A percentile compares a stretch with the other conserved stretches of the same genome.
These are phyloP conservation scores for Penicillium sclerotigenum DNA, from an alignment of 2,329 filamentous ascomycete genomes.

Conservation along the genomic window DNA sequence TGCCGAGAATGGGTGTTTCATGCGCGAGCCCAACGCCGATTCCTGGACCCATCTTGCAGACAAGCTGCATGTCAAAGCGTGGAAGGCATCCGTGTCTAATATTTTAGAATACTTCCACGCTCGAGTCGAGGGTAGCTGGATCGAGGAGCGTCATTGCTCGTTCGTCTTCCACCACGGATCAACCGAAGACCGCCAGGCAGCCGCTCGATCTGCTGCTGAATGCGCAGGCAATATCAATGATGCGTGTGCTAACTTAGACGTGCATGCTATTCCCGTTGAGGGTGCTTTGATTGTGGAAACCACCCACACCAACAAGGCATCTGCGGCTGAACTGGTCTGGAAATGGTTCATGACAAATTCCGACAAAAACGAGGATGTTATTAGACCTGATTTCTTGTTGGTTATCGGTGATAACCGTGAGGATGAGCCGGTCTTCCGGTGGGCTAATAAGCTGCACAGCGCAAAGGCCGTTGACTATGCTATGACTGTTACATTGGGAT, in stretches of 20 bases:
- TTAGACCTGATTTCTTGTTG: constrained; percentile 75
- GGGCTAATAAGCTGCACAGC: constrained; percentile 75
- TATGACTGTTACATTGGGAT: constrained; percentile 81
- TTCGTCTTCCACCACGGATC: constrained; percentile 87
- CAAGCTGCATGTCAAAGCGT: constrained; percentile 63
- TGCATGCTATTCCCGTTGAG: constrained; percentile 79
- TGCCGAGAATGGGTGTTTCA: constrained; percentile 90
- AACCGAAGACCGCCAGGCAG: constrained; percentile 71
- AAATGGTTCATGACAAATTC: constrained; percentile 59
- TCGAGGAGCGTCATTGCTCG: constrained; percentile 89
- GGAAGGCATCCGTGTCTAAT: constrained; percentile 78
- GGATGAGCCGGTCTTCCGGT: constrained; percentile 89
- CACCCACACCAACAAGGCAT: constrained; percentile 81
- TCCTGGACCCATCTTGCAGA: constrained; percentile 79
- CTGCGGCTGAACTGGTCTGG: constrained; percentile 73
- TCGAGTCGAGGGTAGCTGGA: constrained; percentile 79
- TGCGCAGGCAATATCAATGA: constrained; percentile 95
- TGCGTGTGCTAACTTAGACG: constrained; percentile 75
- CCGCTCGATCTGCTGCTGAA: constrained; percentile 77
- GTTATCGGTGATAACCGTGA: constrained; percentile 88
- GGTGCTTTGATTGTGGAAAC: constrained; percentile 81
- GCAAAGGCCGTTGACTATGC: constrained; percentile 63
- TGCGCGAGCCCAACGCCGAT: constrained; percentile 66
- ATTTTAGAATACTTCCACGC: constrained; percentile 89
- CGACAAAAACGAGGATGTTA: constrained; percentile 35